phyloP scores from a whole-genome alignment of 306 rosid species.

The Trichosanthes truncata region DNA sequence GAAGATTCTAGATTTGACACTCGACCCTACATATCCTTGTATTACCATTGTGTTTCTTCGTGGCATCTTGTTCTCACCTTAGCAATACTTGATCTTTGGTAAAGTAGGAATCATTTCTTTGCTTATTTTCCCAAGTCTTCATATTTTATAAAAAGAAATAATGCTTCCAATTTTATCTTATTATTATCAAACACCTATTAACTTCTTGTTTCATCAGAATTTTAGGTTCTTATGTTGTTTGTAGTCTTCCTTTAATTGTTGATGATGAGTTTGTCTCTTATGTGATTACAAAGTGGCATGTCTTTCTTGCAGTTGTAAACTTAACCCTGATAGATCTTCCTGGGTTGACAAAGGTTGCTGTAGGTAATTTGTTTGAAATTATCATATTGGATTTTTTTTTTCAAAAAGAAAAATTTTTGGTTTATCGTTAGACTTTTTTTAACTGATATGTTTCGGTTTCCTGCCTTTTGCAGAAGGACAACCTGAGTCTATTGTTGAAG shows the following conservation, averaged over 20 bases:
- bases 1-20: not conserved
- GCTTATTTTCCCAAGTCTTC: not conserved
- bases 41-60: not conserved
- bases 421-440: not conserved
- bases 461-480: constrained; percentile 77
- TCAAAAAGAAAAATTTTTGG: not conserved
- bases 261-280: not conserved
- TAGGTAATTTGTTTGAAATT: constrained; percentile 47
- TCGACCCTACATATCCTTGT: not conserved
- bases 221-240: not conserved
- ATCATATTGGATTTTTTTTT: not conserved
- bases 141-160: not conserved
- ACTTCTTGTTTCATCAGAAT: not conserved
- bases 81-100: not conserved
- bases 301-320: constrained; percentile 80
- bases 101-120: not conserved
- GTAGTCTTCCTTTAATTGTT: not conserved
- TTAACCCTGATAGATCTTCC: constrained; percentile 97
- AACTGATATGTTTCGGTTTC: not conserved
- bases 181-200: not conserved
- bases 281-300: not conserved
- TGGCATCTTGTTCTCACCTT: not conserved
- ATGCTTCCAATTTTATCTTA: not conserved
- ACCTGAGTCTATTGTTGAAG: constrained; percentile 76
- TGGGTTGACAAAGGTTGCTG: constrained; percentile 98